Percentiles rank a stretch among this genome's conserved stretches.
Conservation (phyloP, 2,329 filamentous ascomycete species). For the Exophiala mesophila region DNA sequence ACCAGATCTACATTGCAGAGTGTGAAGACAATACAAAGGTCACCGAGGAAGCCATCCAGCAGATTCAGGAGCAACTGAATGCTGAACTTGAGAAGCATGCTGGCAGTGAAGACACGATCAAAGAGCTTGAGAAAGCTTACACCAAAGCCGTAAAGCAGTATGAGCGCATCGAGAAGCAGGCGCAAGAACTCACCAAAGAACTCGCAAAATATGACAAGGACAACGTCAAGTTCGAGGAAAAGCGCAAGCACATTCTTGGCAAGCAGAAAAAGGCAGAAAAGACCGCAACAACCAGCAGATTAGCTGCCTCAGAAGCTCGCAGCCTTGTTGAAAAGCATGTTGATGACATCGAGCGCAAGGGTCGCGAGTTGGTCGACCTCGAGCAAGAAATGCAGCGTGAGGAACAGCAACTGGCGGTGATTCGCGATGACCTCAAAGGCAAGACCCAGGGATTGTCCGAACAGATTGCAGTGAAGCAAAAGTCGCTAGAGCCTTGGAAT, state of each 20-base stretch:
- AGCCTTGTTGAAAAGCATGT: slow-evolving; percentile 72
- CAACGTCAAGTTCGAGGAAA: slow-evolving; percentile 94
- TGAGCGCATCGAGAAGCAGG: slow-evolving; percentile 74
- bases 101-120: slow-evolving; percentile 84
- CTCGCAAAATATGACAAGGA: slow-evolving; percentile 93
- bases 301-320: slow-evolving; percentile 67
- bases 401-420: slow-evolving; percentile 74
- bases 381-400: slow-evolving; percentile 73
- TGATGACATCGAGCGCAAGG: slow-evolving; percentile 71
- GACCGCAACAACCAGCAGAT: slow-evolving; percentile 70
- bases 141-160: slow-evolving; percentile 77
- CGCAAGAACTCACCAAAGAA: slow-evolving; percentile 75
- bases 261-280: slow-evolving; percentile 97
- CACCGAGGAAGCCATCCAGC: slow-evolving; percentile 81
- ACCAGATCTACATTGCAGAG: slow-evolving; percentile 85
- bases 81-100: slow-evolving; percentile 87
- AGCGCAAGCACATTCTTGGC: slow-evolving; percentile 83
- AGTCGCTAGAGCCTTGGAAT: slow-evolving; percentile 91
- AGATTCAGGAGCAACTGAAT: slow-evolving; percentile 83
- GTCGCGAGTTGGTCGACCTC: slow-evolving; percentile 67
- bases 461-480: slow-evolving; percentile 86
- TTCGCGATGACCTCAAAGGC: slow-evolving; percentile 83
- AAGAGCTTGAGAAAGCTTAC: slow-evolving; percentile 79
- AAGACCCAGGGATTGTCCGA: slow-evolving; percentile 95
- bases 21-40: slow-evolving; percentile 85